Conservation (phyloP, 441 rosid species). For the Gossypium aridum region DNA sequence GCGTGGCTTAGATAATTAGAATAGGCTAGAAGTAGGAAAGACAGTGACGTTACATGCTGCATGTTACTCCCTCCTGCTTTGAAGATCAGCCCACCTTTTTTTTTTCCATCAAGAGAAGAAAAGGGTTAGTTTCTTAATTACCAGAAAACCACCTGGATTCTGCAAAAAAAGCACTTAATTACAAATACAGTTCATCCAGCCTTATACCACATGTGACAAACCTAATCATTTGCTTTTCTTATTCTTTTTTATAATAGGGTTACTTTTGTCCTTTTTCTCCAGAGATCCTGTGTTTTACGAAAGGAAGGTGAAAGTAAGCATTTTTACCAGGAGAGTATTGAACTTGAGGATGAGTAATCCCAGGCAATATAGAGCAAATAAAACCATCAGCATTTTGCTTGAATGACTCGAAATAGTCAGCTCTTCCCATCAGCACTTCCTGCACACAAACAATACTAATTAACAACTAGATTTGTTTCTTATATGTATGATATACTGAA, state of each 20-base stretch:
- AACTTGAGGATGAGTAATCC: conserved; percentile 80
- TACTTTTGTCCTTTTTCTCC: background rate
- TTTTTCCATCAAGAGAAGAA: background rate
- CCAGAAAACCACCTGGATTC: background rate
- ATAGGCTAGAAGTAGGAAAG: conserved; percentile 57
- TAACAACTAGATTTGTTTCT: background rate
- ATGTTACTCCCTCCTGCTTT: conserved; percentile 79
- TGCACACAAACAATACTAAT: conserved; percentile 17
- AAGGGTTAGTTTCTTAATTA: background rate
- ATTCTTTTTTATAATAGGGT: background rate
- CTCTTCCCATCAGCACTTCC: conserved; percentile 96
- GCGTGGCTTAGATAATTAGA: conserved; percentile 63
- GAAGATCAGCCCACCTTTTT: conserved; percentile 53
- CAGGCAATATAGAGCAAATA: conserved; percentile 88
- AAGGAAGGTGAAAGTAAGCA: background rate
- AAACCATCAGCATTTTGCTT: conserved; percentile 82
- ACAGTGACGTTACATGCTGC: conserved; percentile 75
- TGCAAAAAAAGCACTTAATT: background rate
- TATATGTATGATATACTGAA: background rate
- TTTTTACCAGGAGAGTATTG: conserved; percentile 85
- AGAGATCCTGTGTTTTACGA: background rate
- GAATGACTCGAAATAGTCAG: conserved; percentile 74
- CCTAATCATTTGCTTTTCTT: background rate
- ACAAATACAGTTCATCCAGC: background rate
- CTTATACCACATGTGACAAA: conserved; percentile 4